A percentile compares a stretch with the other conserved stretches of the same genome.
phyloP scores from a whole-genome alignment of 306 rosid genomes.

The Rubus idaeus region DNA sequence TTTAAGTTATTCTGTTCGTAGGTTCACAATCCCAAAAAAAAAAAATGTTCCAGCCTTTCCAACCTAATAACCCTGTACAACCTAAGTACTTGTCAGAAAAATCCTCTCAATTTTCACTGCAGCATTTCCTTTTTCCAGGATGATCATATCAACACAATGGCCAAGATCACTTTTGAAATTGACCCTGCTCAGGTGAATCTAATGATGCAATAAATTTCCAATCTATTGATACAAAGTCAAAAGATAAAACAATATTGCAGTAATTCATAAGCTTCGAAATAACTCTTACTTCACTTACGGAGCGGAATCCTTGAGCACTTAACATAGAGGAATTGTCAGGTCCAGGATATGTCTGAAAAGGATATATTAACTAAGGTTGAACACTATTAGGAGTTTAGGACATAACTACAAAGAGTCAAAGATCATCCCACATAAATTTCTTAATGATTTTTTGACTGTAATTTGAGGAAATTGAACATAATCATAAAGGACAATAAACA shows the following conservation, averaged over 20 bases:
- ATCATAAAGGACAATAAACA: conserved; percentile 4
- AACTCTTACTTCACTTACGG: conserved; percentile 52
- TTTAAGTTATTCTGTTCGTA: not conserved
- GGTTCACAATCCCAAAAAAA: not conserved
- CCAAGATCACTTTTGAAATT: not conserved
- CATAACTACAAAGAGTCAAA: not conserved
- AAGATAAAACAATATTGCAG: conserved; percentile 9
- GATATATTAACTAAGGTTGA: conserved; percentile 10
- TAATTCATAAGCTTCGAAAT: conserved; percentile 8
- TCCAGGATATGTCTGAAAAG: conserved; percentile 71
- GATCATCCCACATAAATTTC: not conserved
- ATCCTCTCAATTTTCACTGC: not conserved
- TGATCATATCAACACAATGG: not conserved
- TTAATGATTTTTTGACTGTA: not conserved
- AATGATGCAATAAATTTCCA: not conserved
- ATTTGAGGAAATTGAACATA: conserved; percentile 6
- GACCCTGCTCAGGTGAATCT: not conserved
- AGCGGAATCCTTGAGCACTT: conserved; percentile 73
- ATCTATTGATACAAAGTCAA: not conserved
- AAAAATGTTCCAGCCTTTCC: not conserved
- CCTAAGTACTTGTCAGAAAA: not conserved
- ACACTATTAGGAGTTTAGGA: not conserved
- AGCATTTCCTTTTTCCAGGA: not conserved
- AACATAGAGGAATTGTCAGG: conserved; percentile 61
- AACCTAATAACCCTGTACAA: not conserved